Evolutionary conservation across 2,329 filamentous ascomycete genomes (phyloP).

Genomic region (Chaetomiaceae sp.): DNA sequence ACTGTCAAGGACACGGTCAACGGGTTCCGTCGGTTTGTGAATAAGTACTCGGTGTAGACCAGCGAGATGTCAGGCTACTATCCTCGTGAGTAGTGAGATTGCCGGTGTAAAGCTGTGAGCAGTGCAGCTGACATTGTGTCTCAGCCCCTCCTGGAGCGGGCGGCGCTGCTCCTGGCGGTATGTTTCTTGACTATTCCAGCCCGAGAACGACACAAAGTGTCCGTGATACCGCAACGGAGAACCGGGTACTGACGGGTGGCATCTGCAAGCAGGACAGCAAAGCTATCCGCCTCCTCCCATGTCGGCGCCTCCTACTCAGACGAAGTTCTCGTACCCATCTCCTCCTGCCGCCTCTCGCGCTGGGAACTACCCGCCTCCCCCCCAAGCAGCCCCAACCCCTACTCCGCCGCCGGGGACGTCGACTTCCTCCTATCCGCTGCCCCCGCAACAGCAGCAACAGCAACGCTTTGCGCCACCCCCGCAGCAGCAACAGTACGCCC

Average conservation of each 20-base stretch:
- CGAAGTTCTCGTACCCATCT: constrained; percentile 33
- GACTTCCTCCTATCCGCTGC: constrained; percentile 29
- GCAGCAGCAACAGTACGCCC: constrained; percentile 28
- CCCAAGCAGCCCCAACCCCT: constrained; percentile 26
- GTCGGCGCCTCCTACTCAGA: constrained; percentile 32
- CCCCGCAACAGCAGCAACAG: constrained; percentile 27
- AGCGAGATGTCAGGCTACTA: constrained; percentile 23
- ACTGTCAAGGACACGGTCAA: background rate
- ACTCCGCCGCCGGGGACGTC: constrained; percentile 28
- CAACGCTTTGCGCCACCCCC: constrained; percentile 21
- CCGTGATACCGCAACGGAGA: too few relatives aligned
- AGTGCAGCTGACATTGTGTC: constrained; percentile 7
- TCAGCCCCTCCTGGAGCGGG: constrained; percentile 22
- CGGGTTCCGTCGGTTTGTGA: background rate
- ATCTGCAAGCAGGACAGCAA: constrained; percentile 15
- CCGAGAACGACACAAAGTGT: background rate
- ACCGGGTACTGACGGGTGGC: background rate
- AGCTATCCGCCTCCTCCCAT: constrained; percentile 33
- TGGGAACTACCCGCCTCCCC: constrained; percentile 33
- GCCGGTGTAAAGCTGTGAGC: background rate
- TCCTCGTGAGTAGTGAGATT: constrained; percentile 20
- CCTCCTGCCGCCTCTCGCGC: constrained; percentile 27
- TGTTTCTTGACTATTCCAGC: background rate
- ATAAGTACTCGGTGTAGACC: background rate
- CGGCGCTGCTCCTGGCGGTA: constrained; percentile 18